Conservation (phyloP, 345 rosid genomes). For the Dipteronia dyeriana region DNA sequence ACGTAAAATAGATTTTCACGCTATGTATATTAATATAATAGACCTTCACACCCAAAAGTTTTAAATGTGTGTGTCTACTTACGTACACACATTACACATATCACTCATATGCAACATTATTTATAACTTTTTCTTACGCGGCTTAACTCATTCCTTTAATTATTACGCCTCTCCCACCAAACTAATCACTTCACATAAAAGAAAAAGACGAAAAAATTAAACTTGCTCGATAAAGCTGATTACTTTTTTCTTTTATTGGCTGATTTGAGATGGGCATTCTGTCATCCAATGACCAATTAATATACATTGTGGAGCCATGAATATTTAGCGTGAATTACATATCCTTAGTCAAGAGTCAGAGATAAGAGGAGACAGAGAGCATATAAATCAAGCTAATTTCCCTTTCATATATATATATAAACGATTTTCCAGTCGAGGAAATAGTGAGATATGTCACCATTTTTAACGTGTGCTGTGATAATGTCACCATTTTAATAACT, state of each 20-base stretch:
- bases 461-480: no score
- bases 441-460: no score
- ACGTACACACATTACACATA: no score
- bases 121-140: conserved; percentile 16
- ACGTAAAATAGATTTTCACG: neutral
- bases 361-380: conserved; percentile 37
- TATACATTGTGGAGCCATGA: conserved; percentile 5
- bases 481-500: no score
- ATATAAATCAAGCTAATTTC: conserved; percentile 11
- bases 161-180: conserved; percentile 27
- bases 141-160: conserved; percentile 16
- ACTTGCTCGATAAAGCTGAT: neutral
- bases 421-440: no score
- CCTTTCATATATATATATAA: no score
- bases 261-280: neutral
- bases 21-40: no score
- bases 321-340: neutral
- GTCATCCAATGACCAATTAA: neutral
- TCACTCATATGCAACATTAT: neutral
- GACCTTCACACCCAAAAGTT: no score
- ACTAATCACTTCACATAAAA: neutral
- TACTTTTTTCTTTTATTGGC: neutral
- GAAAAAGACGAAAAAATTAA: neutral
- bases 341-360: conserved; percentile 15
- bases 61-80: no score